These are phyloP conservation scores for Aspergillus arachidicola DNA, from an alignment of 2,329 filamentous ascomycete species.

Conservation along the genomic window DNA sequence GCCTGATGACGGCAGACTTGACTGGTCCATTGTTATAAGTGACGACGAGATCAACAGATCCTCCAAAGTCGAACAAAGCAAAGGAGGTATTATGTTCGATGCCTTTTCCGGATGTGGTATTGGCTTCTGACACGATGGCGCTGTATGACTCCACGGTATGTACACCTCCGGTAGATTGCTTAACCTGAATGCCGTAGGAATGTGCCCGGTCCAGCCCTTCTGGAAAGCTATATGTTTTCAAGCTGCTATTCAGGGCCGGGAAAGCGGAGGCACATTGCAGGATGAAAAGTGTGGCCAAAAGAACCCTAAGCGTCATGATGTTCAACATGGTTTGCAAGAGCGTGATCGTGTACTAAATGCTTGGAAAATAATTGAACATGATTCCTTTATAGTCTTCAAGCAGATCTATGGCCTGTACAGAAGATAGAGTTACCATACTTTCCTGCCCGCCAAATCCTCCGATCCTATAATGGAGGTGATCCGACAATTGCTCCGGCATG, in stretches of 20 bases:
- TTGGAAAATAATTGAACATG: no score
- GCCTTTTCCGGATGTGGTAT: background rate
- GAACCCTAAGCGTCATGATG: background rate
- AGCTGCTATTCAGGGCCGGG: background rate
- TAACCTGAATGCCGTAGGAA: background rate
- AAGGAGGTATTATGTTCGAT: slow-evolving; percentile 3
- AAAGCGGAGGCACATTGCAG: background rate
- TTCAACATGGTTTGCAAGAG: background rate
- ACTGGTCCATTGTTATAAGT: slow-evolving; percentile 1
- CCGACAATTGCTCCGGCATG: background rate
- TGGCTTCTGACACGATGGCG: slow-evolving; percentile 4
- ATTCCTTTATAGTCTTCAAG: background rate
- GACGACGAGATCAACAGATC: background rate
- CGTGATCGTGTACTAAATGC: background rate
- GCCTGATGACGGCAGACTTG: slow-evolving; percentile 1
- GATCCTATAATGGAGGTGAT: background rate
- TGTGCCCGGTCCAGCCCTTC: background rate
- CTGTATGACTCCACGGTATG: background rate
- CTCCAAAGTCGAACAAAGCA: slow-evolving; percentile 7
- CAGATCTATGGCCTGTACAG: background rate
- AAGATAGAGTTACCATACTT: background rate
- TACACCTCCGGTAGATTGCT: background rate
- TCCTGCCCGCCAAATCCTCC: background rate
- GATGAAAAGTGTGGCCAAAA: background rate
- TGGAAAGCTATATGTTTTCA: background rate